Base-by-base conservation (phyloP, 2,329 filamentous ascomycete genomes). In the Aspergillus fructus region DNA sequence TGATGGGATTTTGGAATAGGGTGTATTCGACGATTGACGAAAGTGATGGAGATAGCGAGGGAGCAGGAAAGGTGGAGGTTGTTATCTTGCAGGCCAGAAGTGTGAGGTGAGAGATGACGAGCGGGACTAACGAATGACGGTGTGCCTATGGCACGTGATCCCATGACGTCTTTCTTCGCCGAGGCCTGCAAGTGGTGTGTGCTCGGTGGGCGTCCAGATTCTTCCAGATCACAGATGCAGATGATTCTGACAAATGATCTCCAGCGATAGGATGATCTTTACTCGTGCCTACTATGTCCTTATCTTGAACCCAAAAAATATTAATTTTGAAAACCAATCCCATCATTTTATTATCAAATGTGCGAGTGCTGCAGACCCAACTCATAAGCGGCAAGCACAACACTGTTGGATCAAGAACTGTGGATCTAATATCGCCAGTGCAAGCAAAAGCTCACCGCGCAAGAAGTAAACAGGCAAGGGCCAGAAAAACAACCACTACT, bases 401-500 rank as follows among this genome's bases (percentile, higher is more conserved):
- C 46, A 41, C 24, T 30, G 33, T 30, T 47, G 51, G 30, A 21
- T 47, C n/a, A 40, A 39, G 30, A 41, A 34, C 41, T 53, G 33
- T 46, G 42, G 34, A 30, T 48, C 51, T 48, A 53, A n/a, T 46
- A 39, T 45, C 43, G 43, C 51, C 43, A 47, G 27, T 33, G 49
- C 39, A 24, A 33, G 33, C 49, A 33, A 33, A 21, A 51, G 24
- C 49, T 42, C 6, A 42, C 43, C 43, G 17, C 13, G n/a, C 43
- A 43, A 42, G 23, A 41, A 39, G 17, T 21, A 55, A 47, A 19
- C 47, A 56, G 30, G 30, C 24, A 56, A 43, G 56, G 13, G 53
- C 49, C 17, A 46, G 34, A 43, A 50, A 48, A 49, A 30, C 53
- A 46, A 42, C 39, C 34, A 49, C 45, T 54, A 52, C 46, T 55